Conservation (phyloP, 2,329 filamentous ascomycete species). For the Coniochaeta sp. region DNA sequence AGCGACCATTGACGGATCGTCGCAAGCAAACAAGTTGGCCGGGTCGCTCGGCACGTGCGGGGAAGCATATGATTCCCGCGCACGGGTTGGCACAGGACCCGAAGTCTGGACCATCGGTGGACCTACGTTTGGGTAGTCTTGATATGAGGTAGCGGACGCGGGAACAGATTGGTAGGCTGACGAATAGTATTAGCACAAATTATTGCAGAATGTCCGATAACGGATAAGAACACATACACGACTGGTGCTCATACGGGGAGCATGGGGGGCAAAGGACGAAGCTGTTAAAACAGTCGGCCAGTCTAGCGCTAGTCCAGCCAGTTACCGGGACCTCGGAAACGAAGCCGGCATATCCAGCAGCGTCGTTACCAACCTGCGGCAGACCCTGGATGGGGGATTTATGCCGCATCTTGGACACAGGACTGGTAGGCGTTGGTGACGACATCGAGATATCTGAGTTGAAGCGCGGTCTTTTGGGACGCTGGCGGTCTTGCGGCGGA, state of each 20-base stretch:
- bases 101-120: conserved; percentile 16
- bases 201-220: neutral
- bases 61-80: conserved; percentile 11
- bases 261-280: conserved; percentile 28
- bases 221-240: conserved; percentile 21
- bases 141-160: conserved; percentile 21
- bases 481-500: conserved; percentile 8
- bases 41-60: conserved; percentile 19
- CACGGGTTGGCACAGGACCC: conserved; percentile 13
- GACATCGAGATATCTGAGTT: conserved; percentile 24
- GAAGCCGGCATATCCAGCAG: conserved; percentile 10
- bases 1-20: conserved; percentile 18
- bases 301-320: conserved; percentile 19
- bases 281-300: conserved; percentile 25
- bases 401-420: conserved; percentile 22
- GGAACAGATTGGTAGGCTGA: conserved; percentile 14
- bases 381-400: conserved; percentile 19
- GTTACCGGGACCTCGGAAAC: conserved; percentile 10
- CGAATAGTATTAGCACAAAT: neutral
- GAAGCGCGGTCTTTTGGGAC: conserved; percentile 20
- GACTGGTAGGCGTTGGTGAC: conserved; percentile 13
- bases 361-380: conserved; percentile 9
- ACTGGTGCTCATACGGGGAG: conserved; percentile 21
- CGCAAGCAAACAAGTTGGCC: conserved; percentile 20
- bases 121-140: conserved; percentile 13